Evolutionary conservation across 2,329 filamentous ascomycete genomes (phyloP).

Genomic region (Alternaria brassicicola): DNA sequence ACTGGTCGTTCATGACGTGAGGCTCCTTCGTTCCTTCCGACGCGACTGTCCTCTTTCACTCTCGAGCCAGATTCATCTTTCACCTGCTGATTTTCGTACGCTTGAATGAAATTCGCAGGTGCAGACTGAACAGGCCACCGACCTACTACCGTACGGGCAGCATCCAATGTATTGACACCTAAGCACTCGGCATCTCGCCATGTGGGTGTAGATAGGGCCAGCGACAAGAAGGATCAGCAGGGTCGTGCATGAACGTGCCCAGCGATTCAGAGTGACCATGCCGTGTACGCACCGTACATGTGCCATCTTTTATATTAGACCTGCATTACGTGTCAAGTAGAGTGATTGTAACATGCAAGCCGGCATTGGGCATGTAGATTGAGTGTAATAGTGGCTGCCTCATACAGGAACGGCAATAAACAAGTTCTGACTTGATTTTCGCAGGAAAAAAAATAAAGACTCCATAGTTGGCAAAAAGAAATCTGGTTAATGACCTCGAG

Average conservation of each 20-base stretch:
- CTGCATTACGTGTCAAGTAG: not conserved
- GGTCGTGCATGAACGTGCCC: constrained; percentile 3
- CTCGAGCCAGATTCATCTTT: not conserved
- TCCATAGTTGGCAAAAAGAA: not conserved
- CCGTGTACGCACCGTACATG: not conserved
- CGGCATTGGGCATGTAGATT: not conserved
- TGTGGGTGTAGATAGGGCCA: not conserved
- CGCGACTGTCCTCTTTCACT: not conserved
- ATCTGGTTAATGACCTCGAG: constrained; percentile 6
- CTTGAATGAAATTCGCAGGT: not conserved
- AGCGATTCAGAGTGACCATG: not conserved
- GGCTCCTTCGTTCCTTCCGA: not conserved
- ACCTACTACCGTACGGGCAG: not conserved
- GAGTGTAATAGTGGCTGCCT: not conserved
- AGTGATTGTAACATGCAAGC: not conserved
- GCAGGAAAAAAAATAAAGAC: no score
- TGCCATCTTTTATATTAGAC: not conserved
- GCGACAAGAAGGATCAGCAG: not conserved
- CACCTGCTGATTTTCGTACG: not conserved
- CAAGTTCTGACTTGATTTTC: no score
- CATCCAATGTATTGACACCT: not conserved
- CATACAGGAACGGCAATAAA: no score
- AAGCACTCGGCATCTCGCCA: not conserved
- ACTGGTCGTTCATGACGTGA: constrained; percentile 4
- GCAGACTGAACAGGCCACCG: not conserved